Conservation (phyloP, 176 grass and related monocot species). For the Tillandsia fasciculata region DNA sequence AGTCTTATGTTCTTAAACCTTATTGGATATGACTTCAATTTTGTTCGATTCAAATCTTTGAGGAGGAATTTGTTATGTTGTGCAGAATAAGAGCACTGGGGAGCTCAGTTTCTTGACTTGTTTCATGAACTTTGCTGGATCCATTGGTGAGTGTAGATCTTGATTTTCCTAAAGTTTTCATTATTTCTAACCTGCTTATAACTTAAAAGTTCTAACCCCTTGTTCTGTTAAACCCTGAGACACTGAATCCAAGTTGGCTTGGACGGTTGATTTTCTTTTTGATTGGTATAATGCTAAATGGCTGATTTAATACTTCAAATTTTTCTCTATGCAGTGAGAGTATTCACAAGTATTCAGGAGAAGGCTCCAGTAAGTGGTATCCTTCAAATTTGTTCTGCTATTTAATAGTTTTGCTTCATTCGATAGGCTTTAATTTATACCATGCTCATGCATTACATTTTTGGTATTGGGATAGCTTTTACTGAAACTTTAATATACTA, state of each 20-base stretch:
- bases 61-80: conserved; percentile 12
- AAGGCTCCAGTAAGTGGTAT: conserved; percentile 87
- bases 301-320: conserved; percentile 14
- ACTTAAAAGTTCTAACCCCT: not conserved
- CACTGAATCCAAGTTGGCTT: not conserved
- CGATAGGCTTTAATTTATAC: not conserved
- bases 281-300: not conserved
- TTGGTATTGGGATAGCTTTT: conserved; percentile 7
- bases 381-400: conserved; percentile 35
- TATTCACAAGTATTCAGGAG: conserved; percentile 95
- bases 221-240: not conserved
- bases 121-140: conserved; percentile 92
- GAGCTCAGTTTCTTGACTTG: conserved; percentile 85
- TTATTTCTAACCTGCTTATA: not conserved
- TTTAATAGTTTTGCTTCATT: conserved; percentile 14
- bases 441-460: not conserved
- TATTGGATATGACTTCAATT: not conserved
- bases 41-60: conserved; percentile 14
- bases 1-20: not conserved
- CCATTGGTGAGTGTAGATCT: conserved; percentile 48
- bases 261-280: not conserved
- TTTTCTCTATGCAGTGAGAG: conserved; percentile 57
- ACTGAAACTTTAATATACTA: not conserved
- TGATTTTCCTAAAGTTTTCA: conserved; percentile 1
- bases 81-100: conserved; percentile 94